These are phyloP conservation scores for Linum tenue DNA, from an alignment of 345 rosid genomes.

Conservation along the genomic window DNA sequence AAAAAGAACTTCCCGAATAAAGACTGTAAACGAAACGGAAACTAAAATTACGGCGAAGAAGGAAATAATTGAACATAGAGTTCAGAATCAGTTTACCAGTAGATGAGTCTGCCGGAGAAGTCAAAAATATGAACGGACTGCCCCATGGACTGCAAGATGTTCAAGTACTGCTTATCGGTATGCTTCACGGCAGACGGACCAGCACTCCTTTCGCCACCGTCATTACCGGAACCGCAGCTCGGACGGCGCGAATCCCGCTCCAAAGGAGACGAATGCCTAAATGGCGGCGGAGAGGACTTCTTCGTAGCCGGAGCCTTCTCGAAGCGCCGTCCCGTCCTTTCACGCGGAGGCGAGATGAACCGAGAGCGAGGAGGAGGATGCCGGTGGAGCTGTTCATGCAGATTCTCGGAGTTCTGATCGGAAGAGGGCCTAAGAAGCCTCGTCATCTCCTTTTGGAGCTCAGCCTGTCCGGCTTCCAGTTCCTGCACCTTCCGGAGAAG, in stretches of 20 bases:
- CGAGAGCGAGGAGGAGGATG: slow-evolving; percentile 52
- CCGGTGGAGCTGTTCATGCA: slow-evolving; percentile 2
- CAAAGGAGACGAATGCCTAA: slow-evolving; percentile 73
- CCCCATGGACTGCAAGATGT: slow-evolving; percentile 87
- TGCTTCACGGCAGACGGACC: slow-evolving; percentile 61
- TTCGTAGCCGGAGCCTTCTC: slow-evolving; percentile 31
- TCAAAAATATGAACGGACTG: slow-evolving; percentile 84
- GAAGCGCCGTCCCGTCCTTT: slow-evolving; percentile 29
- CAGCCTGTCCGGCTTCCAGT: slow-evolving; percentile 79
- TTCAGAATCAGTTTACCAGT: slow-evolving; percentile 46
- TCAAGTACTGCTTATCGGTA: slow-evolving; percentile 61
- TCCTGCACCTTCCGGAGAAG: slow-evolving; percentile 74
- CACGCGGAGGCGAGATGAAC: slow-evolving; percentile 69
- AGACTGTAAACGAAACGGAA: no score
- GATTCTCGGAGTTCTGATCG: slow-evolving; percentile 20
- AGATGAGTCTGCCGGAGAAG: slow-evolving; percentile 48
- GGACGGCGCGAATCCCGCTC: slow-evolving; percentile 48
- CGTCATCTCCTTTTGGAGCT: slow-evolving; percentile 72
- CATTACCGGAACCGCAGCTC: slow-evolving; percentile 7
- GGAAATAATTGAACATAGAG: background rate
- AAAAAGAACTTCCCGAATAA: no score
- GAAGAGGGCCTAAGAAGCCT: slow-evolving; percentile 41
- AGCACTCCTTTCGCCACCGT: slow-evolving; percentile 15
- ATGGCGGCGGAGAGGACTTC: slow-evolving; percentile 51
- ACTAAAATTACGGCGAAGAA: no score